phyloP scores from a whole-genome alignment of 2,329 filamentous ascomycete species.

The Fusarium clavum region DNA sequence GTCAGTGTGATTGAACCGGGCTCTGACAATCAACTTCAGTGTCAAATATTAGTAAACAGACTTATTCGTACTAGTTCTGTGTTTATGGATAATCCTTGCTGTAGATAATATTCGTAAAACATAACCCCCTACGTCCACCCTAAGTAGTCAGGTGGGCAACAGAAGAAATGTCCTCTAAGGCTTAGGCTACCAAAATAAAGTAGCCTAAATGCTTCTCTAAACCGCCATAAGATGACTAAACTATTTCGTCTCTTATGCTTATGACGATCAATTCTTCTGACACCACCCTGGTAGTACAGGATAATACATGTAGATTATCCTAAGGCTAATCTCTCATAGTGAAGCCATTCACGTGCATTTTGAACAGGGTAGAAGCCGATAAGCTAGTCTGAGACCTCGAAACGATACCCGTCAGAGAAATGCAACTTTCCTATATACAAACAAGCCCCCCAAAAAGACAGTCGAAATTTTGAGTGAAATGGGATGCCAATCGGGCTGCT shows the following conservation, averaged over 20 bases:
- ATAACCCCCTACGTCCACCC: background rate
- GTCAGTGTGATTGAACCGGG: background rate
- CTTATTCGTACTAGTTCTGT: background rate
- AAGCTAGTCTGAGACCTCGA: background rate
- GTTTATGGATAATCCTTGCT: background rate
- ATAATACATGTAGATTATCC: background rate
- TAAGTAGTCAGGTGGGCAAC: background rate
- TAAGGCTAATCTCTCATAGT: background rate
- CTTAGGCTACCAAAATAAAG: too few relatives aligned
- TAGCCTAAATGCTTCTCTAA: too few relatives aligned
- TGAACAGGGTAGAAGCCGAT: conserved; percentile 1
- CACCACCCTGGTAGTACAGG: background rate
- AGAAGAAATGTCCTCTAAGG: too few relatives aligned
- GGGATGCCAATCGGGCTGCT: conserved; percentile 29
- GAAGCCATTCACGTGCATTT: conserved; percentile 27
- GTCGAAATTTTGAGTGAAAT: conserved; percentile 3
- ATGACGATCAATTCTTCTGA: too few relatives aligned
- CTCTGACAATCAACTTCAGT: background rate
- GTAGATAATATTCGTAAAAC: background rate
- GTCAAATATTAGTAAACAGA: background rate
- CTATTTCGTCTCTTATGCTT: too few relatives aligned
- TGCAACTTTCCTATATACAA: background rate
- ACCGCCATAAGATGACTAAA: too few relatives aligned
- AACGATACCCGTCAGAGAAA: background rate
- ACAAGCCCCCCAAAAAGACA: background rate